Conservation (phyloP, 2,329 filamentous ascomycete genomes). For the Lasiodiplodia gonubiensis region DNA sequence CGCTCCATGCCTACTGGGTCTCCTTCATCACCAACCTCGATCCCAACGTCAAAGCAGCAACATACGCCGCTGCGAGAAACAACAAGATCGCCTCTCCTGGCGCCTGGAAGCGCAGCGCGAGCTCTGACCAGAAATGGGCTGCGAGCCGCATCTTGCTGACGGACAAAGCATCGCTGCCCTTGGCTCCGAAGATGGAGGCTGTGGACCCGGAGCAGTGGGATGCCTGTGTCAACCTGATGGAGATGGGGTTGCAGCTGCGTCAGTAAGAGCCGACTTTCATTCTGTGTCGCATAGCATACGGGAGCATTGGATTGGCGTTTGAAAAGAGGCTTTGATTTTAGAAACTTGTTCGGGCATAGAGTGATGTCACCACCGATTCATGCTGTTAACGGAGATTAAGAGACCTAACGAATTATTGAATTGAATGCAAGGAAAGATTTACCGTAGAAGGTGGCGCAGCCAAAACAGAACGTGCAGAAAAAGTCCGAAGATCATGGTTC, state of each 20-base stretch:
- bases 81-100: not conserved
- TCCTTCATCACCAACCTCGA: constrained; percentile 41
- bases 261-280: constrained; percentile 1
- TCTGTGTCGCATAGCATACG: not conserved
- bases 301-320: not conserved
- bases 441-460: too few species aligned
- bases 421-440: too few species aligned
- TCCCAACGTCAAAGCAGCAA: constrained; percentile 5
- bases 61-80: not conserved
- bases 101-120: not conserved
- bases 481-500: too few species aligned
- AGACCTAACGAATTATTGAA: too few species aligned
- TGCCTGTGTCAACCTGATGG: constrained; percentile 9
- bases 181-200: constrained; percentile 22
- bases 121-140: not conserved
- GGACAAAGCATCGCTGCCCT: not conserved
- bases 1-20: constrained; percentile 50
- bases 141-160: constrained; percentile 15
- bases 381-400: not conserved
- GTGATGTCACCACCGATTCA: not conserved
- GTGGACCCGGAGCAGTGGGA: constrained; percentile 18
- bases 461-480: too few species aligned
- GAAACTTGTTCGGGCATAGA: not conserved
- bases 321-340: too few species aligned
- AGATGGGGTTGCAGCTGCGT: constrained; percentile 13